Base-by-base conservation (phyloP, 2,329 filamentous ascomycete genomes). In the Emericellopsis atlantica region DNA sequence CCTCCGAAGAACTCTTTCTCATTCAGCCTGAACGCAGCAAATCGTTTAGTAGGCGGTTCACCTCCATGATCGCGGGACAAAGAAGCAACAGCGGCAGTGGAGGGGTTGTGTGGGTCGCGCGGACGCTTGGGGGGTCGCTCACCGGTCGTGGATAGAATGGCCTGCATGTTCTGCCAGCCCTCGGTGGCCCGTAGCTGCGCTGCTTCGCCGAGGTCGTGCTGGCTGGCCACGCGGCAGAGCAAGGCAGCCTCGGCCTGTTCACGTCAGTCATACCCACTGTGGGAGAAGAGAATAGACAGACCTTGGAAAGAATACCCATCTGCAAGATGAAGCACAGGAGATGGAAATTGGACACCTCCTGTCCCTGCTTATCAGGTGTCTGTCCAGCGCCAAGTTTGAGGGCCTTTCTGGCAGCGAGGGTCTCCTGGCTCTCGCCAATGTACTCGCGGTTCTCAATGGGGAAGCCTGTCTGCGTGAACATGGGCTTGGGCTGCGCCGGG, bases 71-170 rank as follows among this genome's bases (percentile, higher is more conserved):
- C 26, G 26, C 12, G 26, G 48, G 62, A 59, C 44, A 49, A 51
- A 40, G 52, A 51, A 35, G 49, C 48, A 32, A 48, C 51, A 45
- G 49, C 49, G 43, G 53, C 50, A 42, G 53, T 48, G 45, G 45
- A 48, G 41, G 51, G 40, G 44, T 44, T 42, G 43, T 39, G 37
- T 36, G 37, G 53, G 50, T 61, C 58, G 55, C 65, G 66, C 57
- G 58, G 62, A 57, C 77, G 84, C 74, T 92, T 93, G 64, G 80
- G 81, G 76, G 82, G 78, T 78, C 82, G 82, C 84, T 95, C 89
- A 94, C 89, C 87, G 75, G 86, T 88, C 78, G 88, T 84, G 79
- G 92, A 79, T 67, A 96, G 76, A 60, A 98, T 94, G 61, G 84
- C 82, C 65, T 90, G 74, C 56, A 98, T 73, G 44, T 87, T 96